Percentiles rank a stretch among this genome's conserved stretches.
phyloP scores from a whole-genome alignment of 2,329 filamentous ascomycete genomes.

The Cladosporium sp. region DNA sequence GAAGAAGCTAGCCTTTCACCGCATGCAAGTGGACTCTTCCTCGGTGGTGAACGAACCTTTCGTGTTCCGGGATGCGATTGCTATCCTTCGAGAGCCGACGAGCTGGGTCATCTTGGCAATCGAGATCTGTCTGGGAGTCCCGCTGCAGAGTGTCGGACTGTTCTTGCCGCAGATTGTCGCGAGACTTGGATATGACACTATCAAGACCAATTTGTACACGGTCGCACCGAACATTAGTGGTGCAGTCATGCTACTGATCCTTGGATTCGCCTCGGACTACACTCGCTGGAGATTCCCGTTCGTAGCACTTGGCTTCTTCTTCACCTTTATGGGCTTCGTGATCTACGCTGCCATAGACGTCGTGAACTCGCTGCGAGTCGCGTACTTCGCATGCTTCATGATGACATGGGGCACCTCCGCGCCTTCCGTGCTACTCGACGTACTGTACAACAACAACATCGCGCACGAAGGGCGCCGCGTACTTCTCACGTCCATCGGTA shows the following conservation, averaged over 20 bases:
- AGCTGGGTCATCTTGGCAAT: slow-evolving; percentile 59
- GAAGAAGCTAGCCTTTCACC: slow-evolving; percentile 67
- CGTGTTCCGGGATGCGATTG: slow-evolving; percentile 53
- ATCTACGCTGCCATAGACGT: slow-evolving; percentile 74
- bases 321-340: slow-evolving; percentile 77
- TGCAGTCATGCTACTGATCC: slow-evolving; percentile 69
- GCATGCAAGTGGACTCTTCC: slow-evolving; percentile 76
- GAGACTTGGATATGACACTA: slow-evolving; percentile 55
- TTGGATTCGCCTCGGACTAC: slow-evolving; percentile 71
- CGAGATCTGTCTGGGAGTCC: slow-evolving; percentile 62
- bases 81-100: slow-evolving; percentile 57
- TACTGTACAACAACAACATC: slow-evolving; percentile 83
- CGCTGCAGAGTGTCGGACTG: slow-evolving; percentile 58
- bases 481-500: slow-evolving; percentile 69
- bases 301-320: slow-evolving; percentile 70
- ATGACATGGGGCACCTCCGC: slow-evolving; percentile 79
- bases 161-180: slow-evolving; percentile 62
- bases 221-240: slow-evolving; percentile 78
- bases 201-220: slow-evolving; percentile 77
- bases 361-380: slow-evolving; percentile 60
- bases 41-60: slow-evolving; percentile 62
- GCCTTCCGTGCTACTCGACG: slow-evolving; percentile 67
- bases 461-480: slow-evolving; percentile 74
- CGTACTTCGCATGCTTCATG: slow-evolving; percentile 78
- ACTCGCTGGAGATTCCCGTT: slow-evolving; percentile 71